Evolutionary conservation across 768 basidiomycete species (phyloP).

Genomic region (Artomyces pyxidatus): DNA sequence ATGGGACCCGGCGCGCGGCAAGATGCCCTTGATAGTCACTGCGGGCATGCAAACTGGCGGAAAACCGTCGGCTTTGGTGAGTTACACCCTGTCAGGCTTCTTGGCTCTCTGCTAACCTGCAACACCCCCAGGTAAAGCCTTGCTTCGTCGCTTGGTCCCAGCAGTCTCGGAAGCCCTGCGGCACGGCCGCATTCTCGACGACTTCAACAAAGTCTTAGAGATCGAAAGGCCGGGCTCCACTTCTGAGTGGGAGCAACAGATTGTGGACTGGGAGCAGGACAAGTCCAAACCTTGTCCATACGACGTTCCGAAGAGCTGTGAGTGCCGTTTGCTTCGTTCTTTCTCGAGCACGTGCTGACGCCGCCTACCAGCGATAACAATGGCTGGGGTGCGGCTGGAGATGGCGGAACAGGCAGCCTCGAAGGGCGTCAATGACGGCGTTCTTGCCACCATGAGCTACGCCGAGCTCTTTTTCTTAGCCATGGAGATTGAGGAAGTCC

Average conservation of each 20-base stretch:
- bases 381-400: not conserved
- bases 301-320: not conserved
- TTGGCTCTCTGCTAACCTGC: not conserved
- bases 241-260: constrained; percentile 1
- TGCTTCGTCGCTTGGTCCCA: not conserved
- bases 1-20: constrained; percentile 27
- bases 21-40: constrained; percentile 21
- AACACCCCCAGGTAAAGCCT: not conserved
- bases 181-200: not conserved
- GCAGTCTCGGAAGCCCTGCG: not conserved
- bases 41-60: constrained; percentile 22
- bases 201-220: not conserved
- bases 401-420: not conserved
- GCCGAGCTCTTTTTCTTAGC: not conserved
- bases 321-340: not conserved
- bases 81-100: not conserved
- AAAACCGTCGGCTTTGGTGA: constrained; percentile 21
- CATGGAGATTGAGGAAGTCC: not conserved
- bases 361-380: not conserved
- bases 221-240: not conserved
- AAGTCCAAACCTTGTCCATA: constrained; percentile 2
- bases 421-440: not conserved
- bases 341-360: not conserved
- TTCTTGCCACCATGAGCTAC: not conserved
- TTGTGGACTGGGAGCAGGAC: constrained; percentile 5